A percentile compares a stretch with the other conserved stretches of the same genome.
These are phyloP conservation scores for Hibiscus syriacus DNA, from an alignment of 345 rosid species.

Conservation along the genomic window DNA sequence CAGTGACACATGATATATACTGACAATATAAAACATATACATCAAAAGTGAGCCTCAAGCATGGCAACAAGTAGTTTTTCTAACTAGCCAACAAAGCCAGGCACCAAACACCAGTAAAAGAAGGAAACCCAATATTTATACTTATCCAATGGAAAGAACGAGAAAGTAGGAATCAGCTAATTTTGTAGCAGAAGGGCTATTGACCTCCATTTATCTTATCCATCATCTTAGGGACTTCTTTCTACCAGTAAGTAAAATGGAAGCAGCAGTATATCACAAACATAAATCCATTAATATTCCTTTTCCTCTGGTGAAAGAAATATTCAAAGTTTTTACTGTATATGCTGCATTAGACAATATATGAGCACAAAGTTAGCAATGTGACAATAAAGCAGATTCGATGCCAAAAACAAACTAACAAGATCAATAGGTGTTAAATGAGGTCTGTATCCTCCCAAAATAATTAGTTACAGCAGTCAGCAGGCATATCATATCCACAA, in stretches of 20 bases:
- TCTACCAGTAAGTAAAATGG: background rate
- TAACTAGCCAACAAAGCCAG: background rate
- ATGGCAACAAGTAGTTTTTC: background rate
- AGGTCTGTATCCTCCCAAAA: background rate
- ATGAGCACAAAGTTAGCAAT: background rate
- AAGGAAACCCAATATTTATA: background rate
- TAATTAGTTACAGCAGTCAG: background rate
- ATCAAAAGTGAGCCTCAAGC: background rate
- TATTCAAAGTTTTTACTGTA: background rate
- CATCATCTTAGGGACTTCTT: background rate
- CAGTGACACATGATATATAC: constrained; percentile 6
- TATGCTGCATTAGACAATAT: background rate
- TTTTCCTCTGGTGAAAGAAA: background rate
- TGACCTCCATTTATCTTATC: background rate
- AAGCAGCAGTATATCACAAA: background rate
- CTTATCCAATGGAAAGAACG: background rate
- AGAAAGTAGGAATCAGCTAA: no score
- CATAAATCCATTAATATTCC: background rate
- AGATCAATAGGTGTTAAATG: background rate
- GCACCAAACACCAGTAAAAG: background rate
- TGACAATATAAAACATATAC: background rate
- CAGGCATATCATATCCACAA: constrained; percentile 40
- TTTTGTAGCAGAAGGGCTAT: no score
- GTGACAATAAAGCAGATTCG: background rate
- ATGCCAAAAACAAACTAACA: background rate